Base-by-base conservation (phyloP, 441 rosid species). In the Erysimum cheiri region DNA sequence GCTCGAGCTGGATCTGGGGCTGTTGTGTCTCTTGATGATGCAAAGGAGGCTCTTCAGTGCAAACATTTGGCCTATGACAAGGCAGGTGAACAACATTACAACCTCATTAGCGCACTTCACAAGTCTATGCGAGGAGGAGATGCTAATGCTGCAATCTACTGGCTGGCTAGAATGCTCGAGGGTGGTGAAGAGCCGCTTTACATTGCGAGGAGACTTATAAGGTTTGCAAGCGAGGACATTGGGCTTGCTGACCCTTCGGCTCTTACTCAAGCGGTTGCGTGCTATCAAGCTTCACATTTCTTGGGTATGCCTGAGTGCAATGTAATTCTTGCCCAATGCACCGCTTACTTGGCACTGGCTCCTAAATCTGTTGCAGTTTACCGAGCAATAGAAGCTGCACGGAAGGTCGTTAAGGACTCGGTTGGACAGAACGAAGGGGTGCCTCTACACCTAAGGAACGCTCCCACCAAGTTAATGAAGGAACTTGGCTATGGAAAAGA, bases 231-330 rank as follows among this genome's bases (percentile, higher is more conserved):
- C 60, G 96, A 92, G 78, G 96, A 89, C 83, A 80, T 92, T 47
- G 96, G 94, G 1, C 77, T 89, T 74, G 97, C 90, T 1, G 94
- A 89, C 55, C 87, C 97, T n/a, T 71, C 75, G 47, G 94, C 96
- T 5, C 93, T 91, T 58, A 83, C 81, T 44, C 96, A 91, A 64
- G 87, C 92, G 10, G 97, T 91, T 78, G 78, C 96, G n/a, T 91
- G 96, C 74, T 91, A 89, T 71, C 97, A 91, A 78, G 96, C 96
- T 70, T 89, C 91, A 55, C 94, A 92, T 85, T 89, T 89, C 77
- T 66, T 89, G 76, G 96, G 92, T 55, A 87, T 89, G 90, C 97
- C 97, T 0, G 94, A 89, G 75, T 92, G 90, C 50, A 80, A 88
- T 76, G 96, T 88, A 24, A 69, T 89, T 69, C 94, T 92, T 15